Evolutionary conservation across 2,329 filamentous ascomycete genomes (phyloP), one percentile per base, ranked within the genome.

Genomic region (Periglandula ipomoeae): DNA sequence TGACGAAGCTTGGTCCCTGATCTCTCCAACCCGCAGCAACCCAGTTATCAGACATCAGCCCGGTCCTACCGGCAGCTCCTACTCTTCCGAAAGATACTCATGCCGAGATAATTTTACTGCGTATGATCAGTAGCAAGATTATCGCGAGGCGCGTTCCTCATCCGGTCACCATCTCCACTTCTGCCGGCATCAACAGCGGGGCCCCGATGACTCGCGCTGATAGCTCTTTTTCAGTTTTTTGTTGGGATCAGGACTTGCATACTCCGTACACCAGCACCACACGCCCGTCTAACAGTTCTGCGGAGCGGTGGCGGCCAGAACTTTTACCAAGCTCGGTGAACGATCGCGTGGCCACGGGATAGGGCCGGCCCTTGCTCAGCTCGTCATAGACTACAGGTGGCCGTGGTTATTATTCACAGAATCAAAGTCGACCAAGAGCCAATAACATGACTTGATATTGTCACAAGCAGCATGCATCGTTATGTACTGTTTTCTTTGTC

Each of bases 161-260:
- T 8, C 20, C 23, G 8, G 22, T 2, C 17, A 8, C 22, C 22
- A 15, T 42, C 22, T 24, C 39, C 39, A 42, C 22, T 26, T 20
- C 20, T 7, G 20, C 20, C 20, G 38, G 38, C 20, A 26, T 24
- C 2, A 24, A 10, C n/a, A 24, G 22, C 39, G 15, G 39, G 13
- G n/a, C 11, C 13, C 22, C 13, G 34, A n/a, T 13, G 34, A 37
- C 34, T 37, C 34, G 15, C 34, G 15, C 34, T 24, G 20, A 9
- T 20, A 20, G 37, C 37, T 19, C 11, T 5, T 39, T 39, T 39
- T 19, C 2, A 10, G 6, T 32, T 41, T 50, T 50, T 50, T 50
- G 37, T 50, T 46, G 48, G 48, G 48, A 35, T 38, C 15, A 41
- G 20, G 24, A 35, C 23, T n/a, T n/a, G n/a, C n/a, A n/a, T n/a